Evolutionary conservation across 257 asterid genomes (phyloP), one percentile per base, ranked within the genome.

Genomic region (Ocimum tenuiflorum): DNA sequence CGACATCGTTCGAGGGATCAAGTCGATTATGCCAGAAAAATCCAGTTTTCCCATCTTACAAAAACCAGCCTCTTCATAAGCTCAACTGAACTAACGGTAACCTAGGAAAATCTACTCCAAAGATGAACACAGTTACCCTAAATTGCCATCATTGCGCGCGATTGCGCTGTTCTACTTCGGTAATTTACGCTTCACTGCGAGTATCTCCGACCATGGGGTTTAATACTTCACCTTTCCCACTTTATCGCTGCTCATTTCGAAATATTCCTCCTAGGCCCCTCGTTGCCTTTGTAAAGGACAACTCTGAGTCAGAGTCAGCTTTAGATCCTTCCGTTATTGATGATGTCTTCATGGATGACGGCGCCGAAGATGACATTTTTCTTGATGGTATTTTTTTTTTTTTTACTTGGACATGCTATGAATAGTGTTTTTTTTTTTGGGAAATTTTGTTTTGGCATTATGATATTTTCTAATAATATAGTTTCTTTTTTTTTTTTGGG

Each of bases 321-420:
- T 69, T 80, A 58, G 67, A 63, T 55, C 81, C 83, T 49, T 79
- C 87, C 55, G 54, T 81, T 55, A 31, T 72, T 22, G 86, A 84
- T 43, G 80, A 83, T 67, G 82, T 81, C 18, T 23, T 60, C 1
- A 6, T 70, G 79, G 75, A 65, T 51, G 84, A 47, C n/a, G 78
- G 70, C 46, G 76, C 22, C 1, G 86, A 80, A 42, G 91, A 78
- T 60, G 85, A 60, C 17, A 27, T 68, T 33, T 68, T 77, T 9
- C 56, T 67, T 50, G 90, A 82, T 60, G 96, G 88, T 86, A 75
- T 20, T 27, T 23, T n/a, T 41, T 36, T 38, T 18, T 14, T 18
- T 31, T 23, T 19, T 12, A 15, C 1, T 11, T 5, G 3, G 29
- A 23, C 11, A 31, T 63, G 2, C 50, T 7, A 33, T 38, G 11